Evolutionary conservation across 495 filamentous ascomycete species (phyloP).

Genomic region (Corynascus novoguineensis): DNA sequence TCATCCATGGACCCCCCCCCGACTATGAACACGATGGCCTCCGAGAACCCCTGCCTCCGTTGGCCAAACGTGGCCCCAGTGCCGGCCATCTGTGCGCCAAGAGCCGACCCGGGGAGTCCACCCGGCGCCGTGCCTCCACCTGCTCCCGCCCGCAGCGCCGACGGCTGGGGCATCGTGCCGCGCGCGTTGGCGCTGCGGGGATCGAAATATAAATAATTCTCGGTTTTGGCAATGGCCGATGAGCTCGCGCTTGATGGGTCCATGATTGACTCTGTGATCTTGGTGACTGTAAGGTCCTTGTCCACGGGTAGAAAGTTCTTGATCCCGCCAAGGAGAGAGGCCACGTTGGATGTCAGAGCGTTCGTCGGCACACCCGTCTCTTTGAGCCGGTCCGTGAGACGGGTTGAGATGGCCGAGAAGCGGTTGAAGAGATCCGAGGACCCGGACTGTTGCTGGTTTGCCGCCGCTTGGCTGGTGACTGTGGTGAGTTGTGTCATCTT

Average conservation of each 20-base stretch:
- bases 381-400: slow-evolving; percentile 88
- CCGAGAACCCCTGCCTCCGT: slow-evolving; percentile 84
- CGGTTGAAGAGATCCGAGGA: slow-evolving; percentile 79
- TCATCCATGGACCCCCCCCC: slow-evolving; percentile 98
- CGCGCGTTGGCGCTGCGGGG: slow-evolving; percentile 87
- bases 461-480: slow-evolving; percentile 53
- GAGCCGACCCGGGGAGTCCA: slow-evolving; percentile 35
- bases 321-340: slow-evolving; percentile 93
- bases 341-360: slow-evolving; percentile 71
- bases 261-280: slow-evolving; percentile 98
- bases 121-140: slow-evolving; percentile 38
- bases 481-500: slow-evolving; percentile 99
- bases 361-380: slow-evolving; percentile 64
- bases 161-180: slow-evolving; percentile 80
- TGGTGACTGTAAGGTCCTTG: slow-evolving; percentile 91
- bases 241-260: slow-evolving; percentile 85
- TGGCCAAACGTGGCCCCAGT: slow-evolving; percentile 89
- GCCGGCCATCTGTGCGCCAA: slow-evolving; percentile 50
- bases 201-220: slow-evolving; percentile 98
- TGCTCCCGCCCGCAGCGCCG: slow-evolving; percentile 39
- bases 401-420: slow-evolving; percentile 81
- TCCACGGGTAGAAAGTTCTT: slow-evolving; percentile 97
- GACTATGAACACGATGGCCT: slow-evolving; percentile 95
- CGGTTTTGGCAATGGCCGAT: slow-evolving; percentile 91
- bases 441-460: slow-evolving; percentile 49